A percentile compares a stretch with the other conserved stretches of the same genome.
phyloP scores from a whole-genome alignment of 257 asterid species.

The Eucommia ulmoides region DNA sequence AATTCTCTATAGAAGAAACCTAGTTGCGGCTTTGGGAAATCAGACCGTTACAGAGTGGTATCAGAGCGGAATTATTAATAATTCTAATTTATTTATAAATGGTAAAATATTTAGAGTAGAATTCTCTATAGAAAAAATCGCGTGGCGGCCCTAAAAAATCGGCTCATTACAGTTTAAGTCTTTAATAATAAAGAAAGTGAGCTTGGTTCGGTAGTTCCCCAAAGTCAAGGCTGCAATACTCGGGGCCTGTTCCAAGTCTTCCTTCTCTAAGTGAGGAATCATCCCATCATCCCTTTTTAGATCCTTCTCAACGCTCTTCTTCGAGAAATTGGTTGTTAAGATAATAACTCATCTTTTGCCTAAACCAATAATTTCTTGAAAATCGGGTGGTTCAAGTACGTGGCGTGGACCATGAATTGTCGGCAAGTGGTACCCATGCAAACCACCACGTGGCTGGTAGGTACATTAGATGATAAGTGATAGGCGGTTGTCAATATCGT shows the following conservation, averaged over 20 bases:
- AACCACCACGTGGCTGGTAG: conserved; percentile 53
- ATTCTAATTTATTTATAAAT: too few relatives aligned
- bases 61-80: too few relatives aligned
- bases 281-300: conserved; percentile 23
- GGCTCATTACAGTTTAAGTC: too few relatives aligned
- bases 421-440: conserved; percentile 30
- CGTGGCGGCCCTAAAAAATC: too few relatives aligned
- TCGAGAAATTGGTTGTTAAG: conserved; percentile 59
- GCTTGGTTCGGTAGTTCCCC: conserved; percentile 78
- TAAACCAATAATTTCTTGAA: conserved; percentile 36
- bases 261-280: conserved; percentile 35
- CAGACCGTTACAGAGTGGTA: too few relatives aligned
- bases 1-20: too few relatives aligned
- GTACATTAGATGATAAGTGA: conserved; percentile 41
- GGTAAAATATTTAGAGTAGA: too few relatives aligned
- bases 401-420: conserved; percentile 39
- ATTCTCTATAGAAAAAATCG: too few relatives aligned
- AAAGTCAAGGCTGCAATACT: conserved; percentile 72
- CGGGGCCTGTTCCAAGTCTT: conserved; percentile 53
- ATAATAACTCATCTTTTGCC: conserved; percentile 56
- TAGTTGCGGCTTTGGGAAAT: too few relatives aligned
- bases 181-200: conserved; percentile 71
- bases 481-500: conserved; percentile 27
- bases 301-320: conserved; percentile 61
- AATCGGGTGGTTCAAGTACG: conserved; percentile 47